Conservation (phyloP, 768 basidiomycete species). For the Mrakia frigida region DNA sequence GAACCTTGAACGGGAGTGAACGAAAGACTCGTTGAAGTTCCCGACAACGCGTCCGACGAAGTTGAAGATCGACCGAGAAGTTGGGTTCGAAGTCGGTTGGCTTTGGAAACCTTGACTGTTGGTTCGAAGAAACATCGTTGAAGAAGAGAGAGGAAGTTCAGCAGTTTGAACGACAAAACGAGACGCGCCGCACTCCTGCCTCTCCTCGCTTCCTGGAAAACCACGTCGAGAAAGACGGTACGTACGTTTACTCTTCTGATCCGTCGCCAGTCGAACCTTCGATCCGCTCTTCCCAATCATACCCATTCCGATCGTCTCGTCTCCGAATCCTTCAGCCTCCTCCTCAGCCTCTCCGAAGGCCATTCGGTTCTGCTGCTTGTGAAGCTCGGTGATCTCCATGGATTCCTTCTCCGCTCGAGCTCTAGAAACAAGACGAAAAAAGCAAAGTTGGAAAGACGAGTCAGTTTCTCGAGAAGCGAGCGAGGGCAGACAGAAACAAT, state of each 20-base stretch:
- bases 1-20: constrained; percentile 93
- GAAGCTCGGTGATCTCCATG: constrained; percentile 90
- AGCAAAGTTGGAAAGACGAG: too few species aligned
- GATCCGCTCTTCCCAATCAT: constrained; percentile 93
- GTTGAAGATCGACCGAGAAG: constrained; percentile 70
- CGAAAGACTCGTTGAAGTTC: constrained; percentile 82
- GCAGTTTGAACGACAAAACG: neutral
- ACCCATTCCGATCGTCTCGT: constrained; percentile 94
- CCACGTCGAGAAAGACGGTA: constrained; percentile 17
- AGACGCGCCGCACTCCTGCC: neutral
- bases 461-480: too few species aligned
- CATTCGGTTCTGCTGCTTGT: constrained; percentile 96
- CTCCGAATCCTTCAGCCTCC: constrained; percentile 83
- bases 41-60: constrained; percentile 57
- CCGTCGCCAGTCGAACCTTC: constrained; percentile 72
- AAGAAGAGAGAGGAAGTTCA: neutral
- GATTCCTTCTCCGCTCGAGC: constrained; percentile 98
- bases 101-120: constrained; percentile 89
- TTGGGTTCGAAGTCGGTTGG: constrained; percentile 83
- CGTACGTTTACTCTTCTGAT: constrained; percentile 85
- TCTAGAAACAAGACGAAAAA: constrained; percentile 46
- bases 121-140: constrained; percentile 9
- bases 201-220: too few species aligned
- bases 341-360: constrained; percentile 90
- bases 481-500: neutral